These are phyloP conservation scores for Pyrus betulifolia DNA, from an alignment of 306 rosid species.

Conservation along the genomic window DNA sequence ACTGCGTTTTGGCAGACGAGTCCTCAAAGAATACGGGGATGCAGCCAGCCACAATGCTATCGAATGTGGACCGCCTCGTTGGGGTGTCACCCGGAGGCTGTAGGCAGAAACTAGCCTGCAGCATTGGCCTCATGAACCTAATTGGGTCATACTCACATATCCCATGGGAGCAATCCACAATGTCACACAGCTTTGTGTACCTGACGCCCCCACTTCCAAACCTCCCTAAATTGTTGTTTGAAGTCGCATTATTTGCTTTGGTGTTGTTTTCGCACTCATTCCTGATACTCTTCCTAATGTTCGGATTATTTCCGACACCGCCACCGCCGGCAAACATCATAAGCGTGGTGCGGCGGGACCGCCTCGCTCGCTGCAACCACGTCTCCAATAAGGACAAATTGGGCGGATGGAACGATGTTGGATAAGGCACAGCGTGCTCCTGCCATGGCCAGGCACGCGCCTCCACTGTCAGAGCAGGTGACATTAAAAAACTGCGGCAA, in stretches of 20 bases:
- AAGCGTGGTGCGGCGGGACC: slow-evolving; percentile 39
- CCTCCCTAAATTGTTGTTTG: not conserved
- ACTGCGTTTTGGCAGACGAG: slow-evolving; percentile 51
- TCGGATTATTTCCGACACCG: slow-evolving; percentile 45
- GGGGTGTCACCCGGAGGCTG: slow-evolving; percentile 92
- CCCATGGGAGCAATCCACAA: slow-evolving; percentile 84
- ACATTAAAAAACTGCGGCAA: slow-evolving; percentile 54
- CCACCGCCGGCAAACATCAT: slow-evolving; percentile 79
- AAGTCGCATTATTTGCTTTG: not conserved
- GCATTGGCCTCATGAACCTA: slow-evolving; percentile 72
- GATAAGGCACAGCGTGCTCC: slow-evolving; percentile 79
- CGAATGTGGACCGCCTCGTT: slow-evolving; percentile 64
- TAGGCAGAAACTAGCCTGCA: slow-evolving; percentile 72
- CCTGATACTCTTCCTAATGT: slow-evolving; percentile 66
- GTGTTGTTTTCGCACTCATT: slow-evolving; percentile 49
- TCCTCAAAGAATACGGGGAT: slow-evolving; percentile 87
- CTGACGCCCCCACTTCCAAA: not conserved
- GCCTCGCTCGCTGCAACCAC: slow-evolving; percentile 62
- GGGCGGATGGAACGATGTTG: slow-evolving; percentile 86
- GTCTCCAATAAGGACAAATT: slow-evolving; percentile 44
- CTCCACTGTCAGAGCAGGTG: slow-evolving; percentile 63
- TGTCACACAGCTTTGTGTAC: slow-evolving; percentile 36
- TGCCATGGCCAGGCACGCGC: slow-evolving; percentile 93
- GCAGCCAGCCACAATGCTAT: slow-evolving; percentile 65
- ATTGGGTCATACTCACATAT: slow-evolving; percentile 83